These are phyloP conservation scores for Psilocybe cubensis DNA, from an alignment of 768 basidiomycete genomes.

Conservation along the genomic window DNA sequence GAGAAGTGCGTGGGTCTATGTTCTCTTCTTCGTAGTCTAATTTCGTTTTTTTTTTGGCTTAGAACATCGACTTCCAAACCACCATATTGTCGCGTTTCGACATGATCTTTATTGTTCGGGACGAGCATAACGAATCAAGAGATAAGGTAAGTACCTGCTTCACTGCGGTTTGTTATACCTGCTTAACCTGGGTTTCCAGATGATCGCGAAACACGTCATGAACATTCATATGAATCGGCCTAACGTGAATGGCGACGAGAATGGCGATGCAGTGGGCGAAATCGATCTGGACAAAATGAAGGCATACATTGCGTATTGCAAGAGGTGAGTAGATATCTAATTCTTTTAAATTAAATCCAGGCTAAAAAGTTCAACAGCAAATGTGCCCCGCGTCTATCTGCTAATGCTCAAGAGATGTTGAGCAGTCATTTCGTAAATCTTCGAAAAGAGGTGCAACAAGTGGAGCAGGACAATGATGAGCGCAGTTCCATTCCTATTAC, in stretches of 20 bases:
- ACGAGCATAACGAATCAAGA: conserved; percentile 93
- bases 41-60: not conserved
- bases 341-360: not conserved
- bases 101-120: conserved; percentile 99
- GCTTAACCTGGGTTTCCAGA: conserved; percentile 44
- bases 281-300: conserved; percentile 99
- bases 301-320: conserved; percentile 95
- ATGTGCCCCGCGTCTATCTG: conserved; percentile 93
- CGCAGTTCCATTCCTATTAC: conserved; percentile 98
- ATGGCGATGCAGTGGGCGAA: conserved; percentile 77
- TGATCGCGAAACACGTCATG: conserved; percentile 97
- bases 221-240: conserved; percentile 97
- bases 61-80: conserved; percentile 98
- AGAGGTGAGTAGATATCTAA: conserved; percentile 56
- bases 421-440: conserved; percentile 94
- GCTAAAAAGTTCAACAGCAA: conserved; percentile 55
- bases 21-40: conserved; percentile 3
- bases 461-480: conserved; percentile 97
- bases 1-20: conserved; percentile 62
- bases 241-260: conserved; percentile 62
- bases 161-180: conserved; percentile 3
- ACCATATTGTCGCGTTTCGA: conserved; percentile 98
- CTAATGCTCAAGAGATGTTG: conserved; percentile 95
- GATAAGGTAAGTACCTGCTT: conserved; percentile 68
- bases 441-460: conserved; percentile 92